Conservation (phyloP, 768 basidiomycete genomes). For the Tephrocybe rancida region DNA sequence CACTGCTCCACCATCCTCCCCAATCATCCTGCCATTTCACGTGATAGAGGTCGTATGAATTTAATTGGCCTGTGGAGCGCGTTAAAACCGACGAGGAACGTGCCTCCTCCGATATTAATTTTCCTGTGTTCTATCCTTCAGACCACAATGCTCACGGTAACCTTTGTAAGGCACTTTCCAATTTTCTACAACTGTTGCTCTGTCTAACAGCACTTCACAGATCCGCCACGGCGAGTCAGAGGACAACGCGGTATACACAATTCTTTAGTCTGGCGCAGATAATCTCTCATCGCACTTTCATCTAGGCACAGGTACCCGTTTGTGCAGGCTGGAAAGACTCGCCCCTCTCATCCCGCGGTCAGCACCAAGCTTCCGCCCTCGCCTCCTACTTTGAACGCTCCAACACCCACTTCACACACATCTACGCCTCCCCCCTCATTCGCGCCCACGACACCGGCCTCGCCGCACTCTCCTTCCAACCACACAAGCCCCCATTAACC, state of each 20-base stretch:
- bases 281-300: too few relatives aligned
- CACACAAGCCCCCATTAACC: slow-evolving; percentile 55
- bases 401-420: slow-evolving; percentile 48
- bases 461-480: slow-evolving; percentile 53
- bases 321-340: slow-evolving; percentile 85
- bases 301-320: slow-evolving; percentile 45
- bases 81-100: neutral
- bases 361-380: slow-evolving; percentile 63
- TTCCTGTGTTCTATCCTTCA: neutral
- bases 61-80: too few relatives aligned
- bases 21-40: too few relatives aligned
- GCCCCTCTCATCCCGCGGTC: slow-evolving; percentile 69
- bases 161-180: slow-evolving; percentile 1
- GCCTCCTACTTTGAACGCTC: slow-evolving; percentile 49
- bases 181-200: neutral
- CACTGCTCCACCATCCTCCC: too few relatives aligned
- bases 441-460: slow-evolving; percentile 66
- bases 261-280: too few relatives aligned
- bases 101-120: too few relatives aligned
- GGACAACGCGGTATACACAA: slow-evolving; percentile 5
- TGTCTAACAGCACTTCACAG: neutral
- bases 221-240: slow-evolving; percentile 11
- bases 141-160: slow-evolving; percentile 10
- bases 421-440: slow-evolving; percentile 70
- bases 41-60: too few relatives aligned